Evolutionary conservation across 768 basidiomycete genomes (phyloP).

Genomic region (Boletus huronensis): DNA sequence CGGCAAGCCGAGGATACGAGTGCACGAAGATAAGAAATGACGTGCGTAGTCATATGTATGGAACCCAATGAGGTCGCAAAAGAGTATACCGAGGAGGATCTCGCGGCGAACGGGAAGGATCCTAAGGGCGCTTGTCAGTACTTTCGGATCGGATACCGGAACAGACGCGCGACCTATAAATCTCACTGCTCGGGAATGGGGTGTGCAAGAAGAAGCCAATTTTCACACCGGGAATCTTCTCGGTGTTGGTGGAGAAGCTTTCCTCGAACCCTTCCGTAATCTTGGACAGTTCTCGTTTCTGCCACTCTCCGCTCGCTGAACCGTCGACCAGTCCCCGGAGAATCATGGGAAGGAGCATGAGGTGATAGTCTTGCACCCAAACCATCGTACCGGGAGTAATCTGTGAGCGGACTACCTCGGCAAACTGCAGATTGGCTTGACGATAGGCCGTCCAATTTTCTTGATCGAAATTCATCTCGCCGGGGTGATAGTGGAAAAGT

Average conservation of each 20-base stretch:
- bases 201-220: conserved; percentile 99
- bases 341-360: conserved; percentile 97
- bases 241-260: conserved; percentile 32
- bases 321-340: conserved; percentile 86
- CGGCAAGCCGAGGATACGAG: conserved; percentile 88
- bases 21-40: conserved; percentile 98
- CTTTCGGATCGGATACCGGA: conserved; percentile 12
- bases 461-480: conserved; percentile 99
- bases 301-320: conserved; percentile 52
- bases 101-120: conserved; percentile 96
- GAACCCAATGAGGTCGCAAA: conserved; percentile 97
- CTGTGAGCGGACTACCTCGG: conserved; percentile 80
- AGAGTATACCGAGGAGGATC: conserved; percentile 92
- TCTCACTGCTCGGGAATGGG: conserved; percentile 96
- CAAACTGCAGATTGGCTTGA: conserved; percentile 93
- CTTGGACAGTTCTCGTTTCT: conserved; percentile 57
- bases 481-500: conserved; percentile 98
- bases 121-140: conserved; percentile 38
- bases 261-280: conserved; percentile 71
- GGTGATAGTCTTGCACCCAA: conserved; percentile 98
- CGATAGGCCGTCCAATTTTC: conserved; percentile 98
- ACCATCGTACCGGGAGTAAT: conserved; percentile 88
- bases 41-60: conserved; percentile 99
- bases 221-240: conserved; percentile 66
- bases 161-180: conserved; percentile 72